Evolutionary conservation across 176 grass and related monocot genomes (phyloP).

Genomic region (Paspalum notatum): DNA sequence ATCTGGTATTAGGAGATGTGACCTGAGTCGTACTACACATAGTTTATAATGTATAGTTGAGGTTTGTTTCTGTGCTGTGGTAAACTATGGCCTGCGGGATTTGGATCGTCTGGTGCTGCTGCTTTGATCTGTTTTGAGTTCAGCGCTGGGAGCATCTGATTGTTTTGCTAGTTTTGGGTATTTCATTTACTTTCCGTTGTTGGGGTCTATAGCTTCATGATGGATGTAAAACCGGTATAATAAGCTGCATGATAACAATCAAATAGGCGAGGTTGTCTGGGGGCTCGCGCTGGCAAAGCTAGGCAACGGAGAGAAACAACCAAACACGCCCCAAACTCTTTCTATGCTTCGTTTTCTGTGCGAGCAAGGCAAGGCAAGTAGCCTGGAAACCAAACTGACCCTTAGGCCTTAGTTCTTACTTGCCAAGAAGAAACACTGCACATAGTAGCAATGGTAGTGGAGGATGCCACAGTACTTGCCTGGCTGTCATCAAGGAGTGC

Average conservation of each 20-base stretch:
- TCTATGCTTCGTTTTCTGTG: too few species aligned
- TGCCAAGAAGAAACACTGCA: neutral
- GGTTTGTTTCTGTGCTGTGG: neutral
- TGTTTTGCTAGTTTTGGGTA: neutral
- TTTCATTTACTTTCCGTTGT: neutral
- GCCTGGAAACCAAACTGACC: too few species aligned
- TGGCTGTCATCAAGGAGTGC: neutral
- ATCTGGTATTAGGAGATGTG: neutral
- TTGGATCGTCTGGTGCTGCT: neutral
- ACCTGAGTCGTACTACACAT: neutral
- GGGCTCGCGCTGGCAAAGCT: too few species aligned
- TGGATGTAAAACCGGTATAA: neutral
- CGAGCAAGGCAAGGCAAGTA: too few species aligned
- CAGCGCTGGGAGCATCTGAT: neutral
- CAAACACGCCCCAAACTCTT: too few species aligned
- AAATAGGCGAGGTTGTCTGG: too few species aligned
- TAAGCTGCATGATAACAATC: neutral
- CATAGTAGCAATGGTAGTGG: neutral
- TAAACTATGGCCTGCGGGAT: too few species aligned
- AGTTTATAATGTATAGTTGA: neutral
- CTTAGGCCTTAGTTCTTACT: neutral
- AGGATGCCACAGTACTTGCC: neutral
- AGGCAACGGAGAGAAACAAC: too few species aligned
- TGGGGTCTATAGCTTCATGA: neutral
- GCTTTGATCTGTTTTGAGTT: slow-evolving; percentile 14